Evolutionary conservation across 2,329 filamentous ascomycete species (phyloP).

Genomic region (Diaporthe nobilis): DNA sequence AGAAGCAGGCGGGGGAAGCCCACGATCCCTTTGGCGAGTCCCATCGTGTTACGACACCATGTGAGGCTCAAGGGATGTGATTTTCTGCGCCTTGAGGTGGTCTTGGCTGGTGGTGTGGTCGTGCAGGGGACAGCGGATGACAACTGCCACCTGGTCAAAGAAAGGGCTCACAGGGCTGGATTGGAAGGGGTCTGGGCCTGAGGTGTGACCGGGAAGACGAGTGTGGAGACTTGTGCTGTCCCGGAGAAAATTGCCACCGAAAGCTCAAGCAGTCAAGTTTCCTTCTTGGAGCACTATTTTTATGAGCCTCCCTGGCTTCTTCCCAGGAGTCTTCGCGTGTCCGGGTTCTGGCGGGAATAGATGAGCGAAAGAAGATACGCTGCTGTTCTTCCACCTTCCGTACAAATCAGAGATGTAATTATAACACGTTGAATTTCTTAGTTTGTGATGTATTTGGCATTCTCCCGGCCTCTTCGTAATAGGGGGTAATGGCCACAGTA

Average conservation of each 20-base stretch:
- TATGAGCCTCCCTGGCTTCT: background rate
- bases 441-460: background rate
- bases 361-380: too few relatives aligned
- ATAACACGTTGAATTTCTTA: background rate
- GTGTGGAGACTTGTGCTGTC: background rate
- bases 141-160: constrained; percentile 7
- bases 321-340: background rate
- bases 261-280: background rate
- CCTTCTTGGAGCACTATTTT: background rate
- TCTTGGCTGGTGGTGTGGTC: background rate
- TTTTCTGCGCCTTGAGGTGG: background rate
- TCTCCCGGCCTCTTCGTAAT: background rate
- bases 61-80: too few relatives aligned
- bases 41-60: constrained; percentile 39
- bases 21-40: constrained; percentile 40
- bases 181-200: background rate
- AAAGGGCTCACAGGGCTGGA: constrained; percentile 9
- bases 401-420: background rate
- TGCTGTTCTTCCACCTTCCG: too few relatives aligned
- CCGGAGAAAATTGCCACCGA: constrained; percentile 9
- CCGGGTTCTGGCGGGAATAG: background rate
- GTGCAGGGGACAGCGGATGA: background rate
- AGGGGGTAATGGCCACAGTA: background rate
- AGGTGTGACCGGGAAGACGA: too few relatives aligned
- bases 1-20: constrained; percentile 45